phyloP scores from a whole-genome alignment of 1,139 yeast genomes.

The Protomyces gravidus region DNA sequence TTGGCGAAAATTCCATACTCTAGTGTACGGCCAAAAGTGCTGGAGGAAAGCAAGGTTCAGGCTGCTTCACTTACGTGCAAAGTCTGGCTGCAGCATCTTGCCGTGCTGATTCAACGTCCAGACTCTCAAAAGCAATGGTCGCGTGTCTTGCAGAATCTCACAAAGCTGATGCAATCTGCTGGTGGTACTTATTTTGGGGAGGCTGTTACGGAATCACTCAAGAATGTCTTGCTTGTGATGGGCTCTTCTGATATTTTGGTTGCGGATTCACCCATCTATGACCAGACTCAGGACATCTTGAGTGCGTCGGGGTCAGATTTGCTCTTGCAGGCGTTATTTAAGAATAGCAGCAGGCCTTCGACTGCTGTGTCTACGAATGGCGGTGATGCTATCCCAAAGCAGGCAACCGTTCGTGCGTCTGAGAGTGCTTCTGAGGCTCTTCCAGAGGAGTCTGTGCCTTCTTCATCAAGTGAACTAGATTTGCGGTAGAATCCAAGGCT shows the following conservation, averaged over 20 bases:
- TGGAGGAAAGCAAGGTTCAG: constrained; percentile 48
- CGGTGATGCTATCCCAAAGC: too few relatives aligned
- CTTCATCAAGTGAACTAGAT: neutral
- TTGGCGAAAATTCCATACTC: neutral
- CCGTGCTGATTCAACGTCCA: constrained; percentile 45
- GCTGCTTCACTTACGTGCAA: constrained; percentile 66
- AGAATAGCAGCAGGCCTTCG: neutral
- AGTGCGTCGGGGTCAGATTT: neutral
- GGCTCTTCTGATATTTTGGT: constrained; percentile 31
- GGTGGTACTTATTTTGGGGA: constrained; percentile 41
- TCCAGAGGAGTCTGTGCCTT: neutral
- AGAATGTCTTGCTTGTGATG: constrained; percentile 53
- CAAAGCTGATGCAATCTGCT: constrained; percentile 46
- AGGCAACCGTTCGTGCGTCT: too few relatives aligned
- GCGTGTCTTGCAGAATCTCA: constrained; percentile 49
- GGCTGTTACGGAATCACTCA: constrained; percentile 58
- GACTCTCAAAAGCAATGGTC: constrained; percentile 44
- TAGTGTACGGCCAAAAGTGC: neutral
- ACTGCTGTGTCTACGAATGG: too few relatives aligned
- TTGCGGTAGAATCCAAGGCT: neutral
- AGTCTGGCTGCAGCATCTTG: constrained; percentile 60
- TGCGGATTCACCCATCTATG: constrained; percentile 1
- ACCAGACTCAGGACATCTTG: neutral
- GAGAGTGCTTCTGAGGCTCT: neutral
- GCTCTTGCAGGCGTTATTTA: neutral